phyloP scores from a whole-genome alignment of 2,329 filamentous ascomycete species.

The Scedosporium minutisporum region DNA sequence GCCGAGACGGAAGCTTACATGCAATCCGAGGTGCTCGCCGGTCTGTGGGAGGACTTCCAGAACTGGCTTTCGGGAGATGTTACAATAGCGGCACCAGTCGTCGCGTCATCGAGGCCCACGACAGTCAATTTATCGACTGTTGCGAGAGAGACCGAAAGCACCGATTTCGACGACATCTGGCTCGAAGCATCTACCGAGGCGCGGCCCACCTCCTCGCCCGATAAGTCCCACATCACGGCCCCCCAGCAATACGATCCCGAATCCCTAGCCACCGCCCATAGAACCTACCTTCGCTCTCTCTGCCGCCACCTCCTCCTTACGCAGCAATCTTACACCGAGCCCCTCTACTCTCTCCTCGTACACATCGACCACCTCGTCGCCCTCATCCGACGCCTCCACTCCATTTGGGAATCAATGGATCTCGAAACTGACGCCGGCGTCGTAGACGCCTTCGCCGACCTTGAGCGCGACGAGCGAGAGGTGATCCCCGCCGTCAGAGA shows the following conservation, averaged over 20 bases:
- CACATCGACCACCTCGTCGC: constrained; percentile 76
- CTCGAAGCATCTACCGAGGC: constrained; percentile 12
- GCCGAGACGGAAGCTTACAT: constrained; percentile 82
- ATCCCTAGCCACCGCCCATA: constrained; percentile 70
- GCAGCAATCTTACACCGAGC: constrained; percentile 50
- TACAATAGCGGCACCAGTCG: background rate
- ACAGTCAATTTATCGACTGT: constrained; percentile 8
- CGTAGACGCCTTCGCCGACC: constrained; percentile 63
- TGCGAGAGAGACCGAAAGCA: constrained; percentile 6
- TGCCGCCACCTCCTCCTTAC: constrained; percentile 57
- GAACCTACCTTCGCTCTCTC: constrained; percentile 63
- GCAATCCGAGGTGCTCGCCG: constrained; percentile 77
- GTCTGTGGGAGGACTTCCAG: constrained; percentile 72
- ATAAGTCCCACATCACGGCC: constrained; percentile 9
- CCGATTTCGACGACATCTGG: constrained; percentile 30
- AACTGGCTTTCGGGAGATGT: constrained; percentile 51
- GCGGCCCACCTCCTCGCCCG: constrained; percentile 14
- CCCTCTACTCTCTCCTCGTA: constrained; percentile 56
- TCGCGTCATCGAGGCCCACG: constrained; percentile 9
- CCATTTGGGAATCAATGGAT: constrained; percentile 68
- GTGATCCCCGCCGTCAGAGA: constrained; percentile 54
- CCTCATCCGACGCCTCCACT: constrained; percentile 64
- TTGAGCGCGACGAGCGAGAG: constrained; percentile 61
- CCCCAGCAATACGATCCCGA: constrained; percentile 62
- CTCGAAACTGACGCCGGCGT: constrained; percentile 76